A percentile compares a stretch with the other conserved stretches of the same genome.
These are phyloP conservation scores for Fusarium sp. DNA, from an alignment of 2,329 filamentous ascomycete genomes.

Conservation along the genomic window DNA sequence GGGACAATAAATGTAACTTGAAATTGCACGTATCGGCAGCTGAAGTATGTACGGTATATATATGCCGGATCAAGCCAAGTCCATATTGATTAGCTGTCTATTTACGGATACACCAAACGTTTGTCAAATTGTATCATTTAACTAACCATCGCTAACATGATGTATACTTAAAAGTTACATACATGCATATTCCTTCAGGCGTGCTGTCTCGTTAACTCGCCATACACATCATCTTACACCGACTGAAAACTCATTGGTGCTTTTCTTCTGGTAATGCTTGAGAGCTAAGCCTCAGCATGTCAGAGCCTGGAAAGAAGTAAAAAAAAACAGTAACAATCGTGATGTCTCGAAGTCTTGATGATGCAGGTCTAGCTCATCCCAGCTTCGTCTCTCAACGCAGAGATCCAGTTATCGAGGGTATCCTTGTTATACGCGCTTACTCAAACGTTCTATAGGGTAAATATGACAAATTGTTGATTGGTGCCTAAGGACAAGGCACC, in stretches of 20 bases:
- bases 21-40: background rate
- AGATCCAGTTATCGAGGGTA: background rate
- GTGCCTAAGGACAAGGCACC: no score
- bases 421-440: background rate
- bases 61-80: background rate
- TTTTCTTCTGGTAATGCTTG: constrained; percentile 1
- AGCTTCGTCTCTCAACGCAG: background rate
- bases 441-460: no score
- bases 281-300: background rate
- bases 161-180: no score
- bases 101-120: background rate
- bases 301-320: constrained; percentile 16
- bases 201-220: background rate
- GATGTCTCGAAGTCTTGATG: constrained; percentile 17
- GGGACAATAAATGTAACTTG: background rate
- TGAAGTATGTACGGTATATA: background rate
- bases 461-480: no score
- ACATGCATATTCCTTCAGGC: background rate
- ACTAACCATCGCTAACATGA: no score
- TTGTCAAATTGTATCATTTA: no score
- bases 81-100: background rate
- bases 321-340: constrained; percentile 19
- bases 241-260: background rate
- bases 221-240: background rate
- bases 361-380: constrained; percentile 25